Evolutionary conservation across 352 stramenopile species (phyloP).

Genomic region (Globisporangium radiosum): DNA sequence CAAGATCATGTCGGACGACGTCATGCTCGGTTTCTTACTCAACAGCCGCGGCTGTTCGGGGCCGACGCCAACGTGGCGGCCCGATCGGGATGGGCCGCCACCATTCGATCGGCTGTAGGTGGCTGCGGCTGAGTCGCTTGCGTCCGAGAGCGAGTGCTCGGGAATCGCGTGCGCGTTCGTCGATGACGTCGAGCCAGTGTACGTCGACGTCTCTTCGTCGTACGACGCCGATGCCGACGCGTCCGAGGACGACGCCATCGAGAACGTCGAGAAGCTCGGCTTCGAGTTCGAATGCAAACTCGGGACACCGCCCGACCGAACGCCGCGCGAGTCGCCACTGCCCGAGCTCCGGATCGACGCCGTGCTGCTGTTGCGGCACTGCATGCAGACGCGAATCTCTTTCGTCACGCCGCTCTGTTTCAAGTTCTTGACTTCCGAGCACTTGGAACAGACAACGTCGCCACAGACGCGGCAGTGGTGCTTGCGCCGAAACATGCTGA

Average conservation of each 20-base stretch:
- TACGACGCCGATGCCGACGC: conserved; percentile 30
- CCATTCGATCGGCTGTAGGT: conserved; percentile 24
- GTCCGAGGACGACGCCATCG: conserved; percentile 32
- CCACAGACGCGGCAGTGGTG: conserved; percentile 83
- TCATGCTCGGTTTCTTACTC: conserved; percentile 14
- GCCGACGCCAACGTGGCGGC: conserved; percentile 4
- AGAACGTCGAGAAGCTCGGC: conserved; percentile 40
- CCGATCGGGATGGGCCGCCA: neutral
- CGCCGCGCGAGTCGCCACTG: conserved; percentile 16
- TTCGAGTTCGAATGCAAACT: conserved; percentile 23
- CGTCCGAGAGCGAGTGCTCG: conserved; percentile 46
- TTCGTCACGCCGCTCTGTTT: conserved; percentile 56
- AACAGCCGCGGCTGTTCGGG: conserved; percentile 18
- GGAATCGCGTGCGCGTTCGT: conserved; percentile 20
- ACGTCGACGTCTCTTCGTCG: conserved; percentile 33
- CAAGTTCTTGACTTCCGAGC: conserved; percentile 72
- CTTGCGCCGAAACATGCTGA: conserved; percentile 73
- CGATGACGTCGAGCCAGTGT: conserved; percentile 23
- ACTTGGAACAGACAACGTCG: conserved; percentile 82
- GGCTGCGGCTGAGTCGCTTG: conserved; percentile 31
- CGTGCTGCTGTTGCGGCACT: conserved; percentile 53
- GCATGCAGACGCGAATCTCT: conserved; percentile 70
- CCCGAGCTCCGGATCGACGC: conserved; percentile 57
- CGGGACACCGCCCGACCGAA: conserved; percentile 18
- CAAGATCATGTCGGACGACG: conserved; percentile 22